Percentiles rank a stretch among this genome's conserved stretches.
phyloP scores from a whole-genome alignment of 192 early-diverging fungal species.

The Hyaloraphidium curvatum region DNA sequence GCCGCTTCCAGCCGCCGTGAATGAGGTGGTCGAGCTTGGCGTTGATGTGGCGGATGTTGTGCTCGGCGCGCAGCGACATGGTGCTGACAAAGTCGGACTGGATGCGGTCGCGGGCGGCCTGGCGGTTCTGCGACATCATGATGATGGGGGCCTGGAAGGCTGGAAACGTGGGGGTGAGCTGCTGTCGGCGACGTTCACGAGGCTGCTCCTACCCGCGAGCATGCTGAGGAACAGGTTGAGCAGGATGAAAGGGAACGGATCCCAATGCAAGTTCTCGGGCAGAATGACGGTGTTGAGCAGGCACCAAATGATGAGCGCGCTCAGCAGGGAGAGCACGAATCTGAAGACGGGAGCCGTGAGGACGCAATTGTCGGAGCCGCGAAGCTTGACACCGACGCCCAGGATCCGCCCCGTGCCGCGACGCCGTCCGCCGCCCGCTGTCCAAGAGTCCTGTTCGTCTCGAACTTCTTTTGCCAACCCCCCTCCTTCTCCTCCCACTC shows the following conservation, averaged over 20 bases:
- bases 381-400: slow-evolving; percentile 20
- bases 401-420: slow-evolving; percentile 18
- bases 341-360: too few relatives aligned
- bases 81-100: slow-evolving; percentile 19
- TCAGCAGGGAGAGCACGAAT: too few relatives aligned
- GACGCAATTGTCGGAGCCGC: too few relatives aligned
- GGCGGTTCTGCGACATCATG: slow-evolving; percentile 30
- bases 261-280: too few relatives aligned
- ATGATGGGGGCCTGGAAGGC: slow-evolving; percentile 26
- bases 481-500: slow-evolving; percentile 20
- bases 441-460: slow-evolving; percentile 13
- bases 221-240: slow-evolving; percentile 21
- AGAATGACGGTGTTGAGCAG: too few relatives aligned
- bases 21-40: slow-evolving; percentile 26
- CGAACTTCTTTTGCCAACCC: slow-evolving; percentile 22
- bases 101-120: slow-evolving; percentile 13
- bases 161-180: too few relatives aligned
- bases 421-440: slow-evolving; percentile 17
- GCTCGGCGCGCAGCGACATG: slow-evolving; percentile 18
- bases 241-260: slow-evolving; percentile 23
- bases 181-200: too few relatives aligned
- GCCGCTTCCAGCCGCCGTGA: too few relatives aligned
- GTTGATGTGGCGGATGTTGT: slow-evolving; percentile 21
- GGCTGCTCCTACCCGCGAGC: too few relatives aligned
- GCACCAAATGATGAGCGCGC: too few relatives aligned